Evolutionary conservation across 2,329 filamentous ascomycete genomes (phyloP), one percentile per base, ranked within the genome.

Genomic region (Podosphaera leucotricha): DNA sequence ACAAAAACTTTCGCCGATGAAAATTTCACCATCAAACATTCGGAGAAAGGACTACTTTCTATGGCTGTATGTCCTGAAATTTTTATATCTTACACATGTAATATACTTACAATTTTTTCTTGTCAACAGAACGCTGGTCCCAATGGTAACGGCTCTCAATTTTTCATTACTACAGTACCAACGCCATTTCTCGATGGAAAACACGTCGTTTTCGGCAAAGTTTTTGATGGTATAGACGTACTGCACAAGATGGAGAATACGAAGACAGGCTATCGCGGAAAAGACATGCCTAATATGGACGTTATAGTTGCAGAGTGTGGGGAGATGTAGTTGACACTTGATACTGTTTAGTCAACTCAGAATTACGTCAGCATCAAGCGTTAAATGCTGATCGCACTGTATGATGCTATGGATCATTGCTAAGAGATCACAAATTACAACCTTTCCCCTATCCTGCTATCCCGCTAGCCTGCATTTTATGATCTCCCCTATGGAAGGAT

Each of bases 161-260:
- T 98, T 68, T 98, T 98, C 68, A 87, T 95, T 64, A 94, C 86
- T 2, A 90, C 82, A 0, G 80, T 80, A 1, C 69, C 80, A 4
- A 90, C 87, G 0, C 83, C 84, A 1, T 92, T 92, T 58, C 66
- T 98, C 21, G 80, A 95, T 62, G 73, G 72, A 57, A 95, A 95
- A 64, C 90, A 98, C 60, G 85, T 93, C 46, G 86, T 95, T 16
- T 95, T 95, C 55, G 90, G 90, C 43, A 78, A 81, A 59, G 87
- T 95, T 1, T 67, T 84, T 38, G 81, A 86, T 36, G 86, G 87
- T 33, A 79, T 94, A 72, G 84, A 94, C 47, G 75, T 94, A 5
- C 81, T 95, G 38, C 71, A 68, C 52, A 95, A 92, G 73, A 80
- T 98, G 62, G 87, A 95, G 66, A 78, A 80, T 48, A 90, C 83